Evolutionary conservation across 371 early-diverging fungal genomes (phyloP).

Genomic region (Apophysomyces ossiformis): DNA sequence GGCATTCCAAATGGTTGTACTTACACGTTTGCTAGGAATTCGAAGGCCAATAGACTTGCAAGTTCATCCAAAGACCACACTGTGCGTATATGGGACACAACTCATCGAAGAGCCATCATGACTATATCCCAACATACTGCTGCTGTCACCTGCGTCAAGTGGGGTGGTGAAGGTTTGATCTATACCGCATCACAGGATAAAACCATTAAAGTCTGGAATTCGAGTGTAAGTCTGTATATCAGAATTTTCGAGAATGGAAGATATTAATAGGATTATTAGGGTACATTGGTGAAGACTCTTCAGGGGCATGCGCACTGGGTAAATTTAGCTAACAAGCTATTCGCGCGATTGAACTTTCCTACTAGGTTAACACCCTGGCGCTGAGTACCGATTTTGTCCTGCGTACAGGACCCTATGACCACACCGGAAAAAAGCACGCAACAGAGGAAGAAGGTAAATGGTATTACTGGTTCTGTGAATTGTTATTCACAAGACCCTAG

Average conservation of each 20-base stretch:
- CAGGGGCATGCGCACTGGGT: slow-evolving; percentile 90
- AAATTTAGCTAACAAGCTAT: neutral
- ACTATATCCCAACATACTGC: slow-evolving; percentile 90
- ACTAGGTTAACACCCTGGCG: slow-evolving; percentile 92
- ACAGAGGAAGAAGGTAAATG: slow-evolving; percentile 64
- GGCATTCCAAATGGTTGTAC: neutral
- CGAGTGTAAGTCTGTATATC: slow-evolving; percentile 27
- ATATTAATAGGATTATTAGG: slow-evolving; percentile 43
- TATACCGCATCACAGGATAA: slow-evolving; percentile 93
- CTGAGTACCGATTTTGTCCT: slow-evolving; percentile 89
- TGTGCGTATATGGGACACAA: slow-evolving; percentile 95
- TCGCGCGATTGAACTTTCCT: neutral
- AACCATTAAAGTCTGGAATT: slow-evolving; percentile 94
- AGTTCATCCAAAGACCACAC: slow-evolving; percentile 96
- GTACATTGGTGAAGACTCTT: slow-evolving; percentile 83
- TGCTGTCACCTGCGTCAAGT: slow-evolving; percentile 90
- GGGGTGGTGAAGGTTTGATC: slow-evolving; percentile 95
- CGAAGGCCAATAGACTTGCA: slow-evolving; percentile 82
- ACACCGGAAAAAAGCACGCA: slow-evolving; percentile 68
- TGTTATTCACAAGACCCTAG: slow-evolving; percentile 28
- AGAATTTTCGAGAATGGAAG: neutral
- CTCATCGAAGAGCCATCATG: slow-evolving; percentile 74
- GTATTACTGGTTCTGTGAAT: neutral
- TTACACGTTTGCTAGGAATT: slow-evolving; percentile 49
- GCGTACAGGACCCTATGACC: slow-evolving; percentile 91